These are phyloP conservation scores for Epichloe hybrida DNA, from an alignment of 2,329 filamentous ascomycete genomes.

Conservation along the genomic window DNA sequence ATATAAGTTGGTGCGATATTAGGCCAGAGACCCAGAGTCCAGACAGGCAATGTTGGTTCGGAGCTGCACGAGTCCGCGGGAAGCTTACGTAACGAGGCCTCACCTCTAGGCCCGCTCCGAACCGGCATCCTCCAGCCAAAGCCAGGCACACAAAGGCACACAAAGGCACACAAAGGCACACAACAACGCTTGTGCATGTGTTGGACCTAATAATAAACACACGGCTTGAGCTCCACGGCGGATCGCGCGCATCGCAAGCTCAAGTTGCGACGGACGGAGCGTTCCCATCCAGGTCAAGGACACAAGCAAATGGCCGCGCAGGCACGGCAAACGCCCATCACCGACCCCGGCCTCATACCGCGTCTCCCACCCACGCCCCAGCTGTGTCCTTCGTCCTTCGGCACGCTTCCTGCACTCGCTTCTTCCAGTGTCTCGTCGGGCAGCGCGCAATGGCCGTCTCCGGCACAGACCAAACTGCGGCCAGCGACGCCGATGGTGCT, in stretches of 20 bases:
- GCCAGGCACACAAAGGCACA: background rate
- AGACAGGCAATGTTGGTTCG: no score
- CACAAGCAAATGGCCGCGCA: slow-evolving; percentile 8
- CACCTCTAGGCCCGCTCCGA: background rate
- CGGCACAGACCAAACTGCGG: slow-evolving; percentile 11
- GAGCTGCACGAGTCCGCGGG: background rate
- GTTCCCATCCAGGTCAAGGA: background rate
- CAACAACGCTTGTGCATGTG: background rate
- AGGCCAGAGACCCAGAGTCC: no score
- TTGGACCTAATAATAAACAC: no score
- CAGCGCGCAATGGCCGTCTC: slow-evolving; percentile 15
- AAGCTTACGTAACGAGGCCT: background rate
- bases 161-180: background rate
- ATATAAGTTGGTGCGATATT: no score
- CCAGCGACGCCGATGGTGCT: slow-evolving; percentile 11
- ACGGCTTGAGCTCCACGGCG: background rate
- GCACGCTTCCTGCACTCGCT: background rate
- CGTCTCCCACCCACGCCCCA: background rate
- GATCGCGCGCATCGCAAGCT: slow-evolving; percentile 5
- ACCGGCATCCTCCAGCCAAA: no score
- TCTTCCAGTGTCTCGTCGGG: background rate
- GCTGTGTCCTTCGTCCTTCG: background rate
- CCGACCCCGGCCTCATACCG: background rate
- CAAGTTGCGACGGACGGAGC: slow-evolving; percentile 1
- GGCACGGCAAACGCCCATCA: slow-evolving; percentile 1